phyloP scores from a whole-genome alignment of 208 protist genomes.

The Leptomonas pyrrhocoris region DNA sequence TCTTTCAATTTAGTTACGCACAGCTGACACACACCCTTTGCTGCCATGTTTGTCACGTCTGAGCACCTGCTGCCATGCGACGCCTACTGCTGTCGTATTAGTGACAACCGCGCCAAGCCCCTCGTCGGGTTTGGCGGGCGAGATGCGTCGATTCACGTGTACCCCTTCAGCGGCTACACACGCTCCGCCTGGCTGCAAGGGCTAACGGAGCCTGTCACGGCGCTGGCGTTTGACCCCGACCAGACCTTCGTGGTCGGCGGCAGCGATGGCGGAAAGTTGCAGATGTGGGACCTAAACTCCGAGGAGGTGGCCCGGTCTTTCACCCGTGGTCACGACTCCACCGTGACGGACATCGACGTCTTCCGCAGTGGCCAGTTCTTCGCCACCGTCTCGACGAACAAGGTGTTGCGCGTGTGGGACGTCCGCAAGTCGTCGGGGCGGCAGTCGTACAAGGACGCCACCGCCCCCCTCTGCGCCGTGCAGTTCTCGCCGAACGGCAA shows the following conservation, averaged over 20 bases:
- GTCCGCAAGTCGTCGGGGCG: conserved; percentile 70
- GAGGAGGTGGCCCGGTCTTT: conserved; percentile 69
- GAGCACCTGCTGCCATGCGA: conserved; percentile 69
- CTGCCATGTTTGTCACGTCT: conserved; percentile 35
- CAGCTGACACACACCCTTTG: background rate
- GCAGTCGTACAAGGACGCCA: conserved; percentile 75
- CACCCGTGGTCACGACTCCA: conserved; percentile 58
- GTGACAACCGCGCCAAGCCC: conserved; percentile 56
- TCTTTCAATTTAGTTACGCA: background rate
- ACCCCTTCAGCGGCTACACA: conserved; percentile 63
- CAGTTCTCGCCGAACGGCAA: conserved; percentile 76
- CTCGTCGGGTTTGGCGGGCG: conserved; percentile 72
- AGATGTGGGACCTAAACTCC: conserved; percentile 70
- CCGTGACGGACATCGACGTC: conserved; percentile 68
- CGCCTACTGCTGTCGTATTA: conserved; percentile 57
- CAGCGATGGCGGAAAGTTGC: conserved; percentile 60
- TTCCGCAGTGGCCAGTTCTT: conserved; percentile 72
- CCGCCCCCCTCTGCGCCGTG: conserved; percentile 60
- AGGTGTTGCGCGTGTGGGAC: conserved; percentile 85
- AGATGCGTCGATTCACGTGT: conserved; percentile 63
- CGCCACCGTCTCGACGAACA: conserved; percentile 73
- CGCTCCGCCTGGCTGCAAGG: conserved; percentile 62
- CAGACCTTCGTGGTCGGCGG: conserved; percentile 63
- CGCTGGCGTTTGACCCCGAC: conserved; percentile 67
- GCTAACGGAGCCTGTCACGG: conserved; percentile 52